Evolutionary conservation across 108 stramenopile species (phyloP).

Genomic region (Seminavis robusta): DNA sequence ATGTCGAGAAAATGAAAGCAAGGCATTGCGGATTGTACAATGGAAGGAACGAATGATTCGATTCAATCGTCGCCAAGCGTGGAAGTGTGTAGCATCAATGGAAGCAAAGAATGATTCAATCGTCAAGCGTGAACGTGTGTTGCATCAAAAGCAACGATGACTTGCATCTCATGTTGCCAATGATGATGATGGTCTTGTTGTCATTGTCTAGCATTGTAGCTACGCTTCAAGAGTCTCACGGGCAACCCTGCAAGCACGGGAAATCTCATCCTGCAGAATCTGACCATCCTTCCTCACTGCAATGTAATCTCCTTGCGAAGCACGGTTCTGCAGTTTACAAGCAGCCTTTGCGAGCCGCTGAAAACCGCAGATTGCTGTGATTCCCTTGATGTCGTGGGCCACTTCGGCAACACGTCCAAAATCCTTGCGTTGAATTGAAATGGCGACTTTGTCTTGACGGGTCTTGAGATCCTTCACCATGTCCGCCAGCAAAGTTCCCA

Average conservation of each 20-base stretch:
- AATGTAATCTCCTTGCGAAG: constrained; percentile 1
- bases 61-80: too few species aligned
- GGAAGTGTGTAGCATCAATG: too few species aligned
- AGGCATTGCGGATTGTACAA: too few species aligned
- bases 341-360: constrained; percentile 1
- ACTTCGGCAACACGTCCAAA: constrained; percentile 1
- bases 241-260: not conserved
- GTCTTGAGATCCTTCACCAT: not conserved
- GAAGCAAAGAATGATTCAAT: too few species aligned
- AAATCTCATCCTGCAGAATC: constrained; percentile 6
- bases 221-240: too few species aligned
- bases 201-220: too few species aligned
- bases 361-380: constrained; percentile 7
- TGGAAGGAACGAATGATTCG: too few species aligned
- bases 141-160: too few species aligned
- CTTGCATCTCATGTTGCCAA: too few species aligned
- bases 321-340: not conserved
- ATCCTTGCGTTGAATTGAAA: not conserved
- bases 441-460: not conserved
- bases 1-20: too few species aligned
- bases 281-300: constrained; percentile 1
- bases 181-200: too few species aligned
- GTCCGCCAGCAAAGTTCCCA: not conserved
- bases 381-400: constrained; percentile 8
- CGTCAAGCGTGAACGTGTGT: too few species aligned